A percentile compares a stretch with the other conserved stretches of the same genome.
Evolutionary conservation across 164 flowering plant genomes (phyloP).

Genomic region (Cinnamomum micranthum): DNA sequence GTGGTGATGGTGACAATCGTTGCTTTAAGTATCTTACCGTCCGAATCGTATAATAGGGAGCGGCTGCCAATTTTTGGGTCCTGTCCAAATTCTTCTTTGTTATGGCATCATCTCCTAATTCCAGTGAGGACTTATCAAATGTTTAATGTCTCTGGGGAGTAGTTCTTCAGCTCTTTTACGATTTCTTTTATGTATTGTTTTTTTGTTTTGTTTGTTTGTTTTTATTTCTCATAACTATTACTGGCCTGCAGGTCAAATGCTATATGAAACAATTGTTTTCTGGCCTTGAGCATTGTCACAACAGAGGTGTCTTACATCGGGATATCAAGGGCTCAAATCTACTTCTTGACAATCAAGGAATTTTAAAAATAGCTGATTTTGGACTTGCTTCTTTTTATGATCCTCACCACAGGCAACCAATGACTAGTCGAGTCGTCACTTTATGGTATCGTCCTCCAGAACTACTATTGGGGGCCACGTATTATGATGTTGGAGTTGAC

Average conservation of each 20-base stretch:
- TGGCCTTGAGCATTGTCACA: conserved; percentile 96
- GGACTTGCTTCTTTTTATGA: conserved; percentile 80
- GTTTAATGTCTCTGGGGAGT: not conserved
- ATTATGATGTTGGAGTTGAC: conserved; percentile 81
- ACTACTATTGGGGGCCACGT: conserved; percentile 85
- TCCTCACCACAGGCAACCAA: conserved; percentile 55
- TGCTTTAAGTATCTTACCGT: too few relatives aligned
- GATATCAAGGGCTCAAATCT: conserved; percentile 94
- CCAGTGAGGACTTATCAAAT: not conserved
- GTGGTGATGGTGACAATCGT: too few relatives aligned
- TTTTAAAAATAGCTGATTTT: conserved; percentile 88
- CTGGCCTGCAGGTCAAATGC: conserved; percentile 65
- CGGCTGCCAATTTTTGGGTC: not conserved
- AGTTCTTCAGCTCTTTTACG: not conserved
- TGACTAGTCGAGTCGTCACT: conserved; percentile 94
- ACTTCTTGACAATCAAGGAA: conserved; percentile 77
- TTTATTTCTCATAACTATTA: not conserved
- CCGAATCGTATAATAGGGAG: not conserved
- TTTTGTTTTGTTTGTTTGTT: not conserved
- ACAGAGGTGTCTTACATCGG: conserved; percentile 72
- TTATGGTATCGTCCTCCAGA: conserved; percentile 99
- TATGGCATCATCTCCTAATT: not conserved
- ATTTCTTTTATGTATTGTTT: not conserved
- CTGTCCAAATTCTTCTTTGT: not conserved
- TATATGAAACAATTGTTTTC: conserved; percentile 77